Evolutionary conservation across 805 yeast genomes (phyloP).

Genomic region (Yamadazyma paraphyllophila): DNA sequence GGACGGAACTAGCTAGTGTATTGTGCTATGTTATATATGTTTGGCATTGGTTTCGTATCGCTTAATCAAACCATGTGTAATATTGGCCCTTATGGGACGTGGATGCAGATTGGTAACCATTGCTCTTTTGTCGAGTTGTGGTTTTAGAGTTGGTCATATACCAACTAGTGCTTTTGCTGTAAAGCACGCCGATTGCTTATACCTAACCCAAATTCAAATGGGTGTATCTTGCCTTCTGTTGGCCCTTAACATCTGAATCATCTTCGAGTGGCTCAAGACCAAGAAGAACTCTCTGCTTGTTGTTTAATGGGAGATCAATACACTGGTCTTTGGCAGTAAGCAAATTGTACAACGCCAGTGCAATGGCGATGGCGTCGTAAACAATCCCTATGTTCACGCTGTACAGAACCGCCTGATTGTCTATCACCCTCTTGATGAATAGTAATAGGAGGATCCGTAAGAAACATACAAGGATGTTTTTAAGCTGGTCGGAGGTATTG

Average conservation of each 20-base stretch:
- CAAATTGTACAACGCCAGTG: background rate
- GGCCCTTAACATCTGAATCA: slow-evolving; percentile 2
- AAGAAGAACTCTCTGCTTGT: slow-evolving; percentile 44
- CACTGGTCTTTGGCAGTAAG: slow-evolving; percentile 45
- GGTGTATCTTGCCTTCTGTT: background rate
- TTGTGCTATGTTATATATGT: too few species aligned
- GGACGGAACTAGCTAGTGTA: too few species aligned
- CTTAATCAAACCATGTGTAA: too few species aligned
- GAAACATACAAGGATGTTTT: slow-evolving; percentile 25
- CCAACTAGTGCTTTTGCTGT: too few species aligned
- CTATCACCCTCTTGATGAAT: slow-evolving; percentile 12
- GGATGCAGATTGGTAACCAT: too few species aligned
- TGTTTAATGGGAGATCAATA: slow-evolving; percentile 48
- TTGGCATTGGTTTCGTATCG: too few species aligned
- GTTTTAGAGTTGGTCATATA: too few species aligned
- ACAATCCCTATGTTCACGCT: background rate
- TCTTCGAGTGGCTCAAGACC: slow-evolving; percentile 31
- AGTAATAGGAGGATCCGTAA: slow-evolving; percentile 24
- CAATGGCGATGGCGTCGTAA: background rate
- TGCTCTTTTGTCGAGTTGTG: too few species aligned
- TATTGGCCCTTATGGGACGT: too few species aligned
- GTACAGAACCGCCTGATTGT: background rate
- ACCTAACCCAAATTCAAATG: background rate
- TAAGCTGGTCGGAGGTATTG: slow-evolving; percentile 37
- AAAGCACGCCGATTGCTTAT: too few species aligned